A percentile compares a stretch with the other conserved stretches of the same genome.
phyloP scores from a whole-genome alignment of 139 green algal species.

The Pleodorina starrii region DNA sequence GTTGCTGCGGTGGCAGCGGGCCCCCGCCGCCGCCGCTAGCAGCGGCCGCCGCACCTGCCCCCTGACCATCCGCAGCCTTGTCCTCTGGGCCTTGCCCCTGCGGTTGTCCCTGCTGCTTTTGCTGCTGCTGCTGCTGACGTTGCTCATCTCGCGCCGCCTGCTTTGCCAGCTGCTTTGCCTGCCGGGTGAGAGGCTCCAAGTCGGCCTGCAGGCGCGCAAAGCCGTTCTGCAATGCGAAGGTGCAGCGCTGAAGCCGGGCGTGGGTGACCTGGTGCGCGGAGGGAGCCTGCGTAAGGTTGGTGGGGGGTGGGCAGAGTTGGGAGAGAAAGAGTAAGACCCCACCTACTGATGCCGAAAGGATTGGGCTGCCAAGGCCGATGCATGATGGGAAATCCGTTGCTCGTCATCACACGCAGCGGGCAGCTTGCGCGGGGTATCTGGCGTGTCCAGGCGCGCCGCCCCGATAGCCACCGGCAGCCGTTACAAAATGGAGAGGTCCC shows the following conservation, averaged over 20 bases:
- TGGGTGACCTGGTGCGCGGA: conserved; percentile 41
- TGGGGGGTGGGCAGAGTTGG: too few species aligned
- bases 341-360: too few species aligned
- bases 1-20: not conserved
- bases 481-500: too few species aligned
- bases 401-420: too few species aligned
- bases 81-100: not conserved
- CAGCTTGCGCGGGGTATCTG: too few species aligned
- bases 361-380: too few species aligned
- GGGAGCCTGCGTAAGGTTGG: conserved; percentile 7
- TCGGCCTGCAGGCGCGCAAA: conserved; percentile 36
- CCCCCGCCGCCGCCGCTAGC: not conserved
- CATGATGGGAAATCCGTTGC: too few species aligned
- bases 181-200: conserved; percentile 41
- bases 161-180: conserved; percentile 28
- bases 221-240: conserved; percentile 40
- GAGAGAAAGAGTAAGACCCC: too few species aligned
- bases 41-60: not conserved
- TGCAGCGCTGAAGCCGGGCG: conserved; percentile 40
- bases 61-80: not conserved
- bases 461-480: too few species aligned
- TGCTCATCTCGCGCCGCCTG: not conserved
- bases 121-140: not conserved
- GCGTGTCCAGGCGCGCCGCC: too few species aligned
- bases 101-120: conserved; percentile 6